Evolutionary conservation across 78 protist genomes (phyloP).

Genomic region (Speleostelium caveatum): DNA sequence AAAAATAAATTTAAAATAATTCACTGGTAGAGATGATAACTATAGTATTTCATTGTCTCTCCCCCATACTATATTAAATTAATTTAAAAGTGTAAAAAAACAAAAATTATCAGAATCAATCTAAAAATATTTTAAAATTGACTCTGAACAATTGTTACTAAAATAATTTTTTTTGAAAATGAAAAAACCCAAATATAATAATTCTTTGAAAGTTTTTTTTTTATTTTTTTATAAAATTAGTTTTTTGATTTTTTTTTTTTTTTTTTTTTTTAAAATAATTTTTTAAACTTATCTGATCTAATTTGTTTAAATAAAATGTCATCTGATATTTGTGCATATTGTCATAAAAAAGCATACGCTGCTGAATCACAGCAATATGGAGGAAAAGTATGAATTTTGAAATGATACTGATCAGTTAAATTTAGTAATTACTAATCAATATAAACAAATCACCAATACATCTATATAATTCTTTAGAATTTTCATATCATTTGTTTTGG

Average conservation of each 20-base stretch:
- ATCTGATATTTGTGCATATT: slow-evolving; percentile 37
- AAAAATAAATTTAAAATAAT: too few relatives aligned
- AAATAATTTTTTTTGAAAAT: too few relatives aligned
- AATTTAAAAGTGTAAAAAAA: too few relatives aligned
- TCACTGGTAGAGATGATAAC: too few relatives aligned
- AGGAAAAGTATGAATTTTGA: slow-evolving; percentile 4
- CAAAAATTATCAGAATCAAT: too few relatives aligned
- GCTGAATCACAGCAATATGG: slow-evolving; percentile 30
- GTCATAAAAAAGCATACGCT: slow-evolving; percentile 32
- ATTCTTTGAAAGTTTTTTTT: neutral
- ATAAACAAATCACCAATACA: neutral
- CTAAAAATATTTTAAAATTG: too few relatives aligned
- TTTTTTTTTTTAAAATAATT: too few relatives aligned
- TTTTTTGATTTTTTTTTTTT: too few relatives aligned
- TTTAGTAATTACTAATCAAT: neutral
- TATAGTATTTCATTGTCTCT: too few relatives aligned
- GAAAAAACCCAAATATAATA: neutral
- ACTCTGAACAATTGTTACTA: too few relatives aligned
- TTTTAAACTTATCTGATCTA: neutral
- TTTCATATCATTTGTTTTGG: slow-evolving; percentile 50
- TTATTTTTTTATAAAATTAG: too few relatives aligned
- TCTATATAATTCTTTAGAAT: neutral
- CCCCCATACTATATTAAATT: too few relatives aligned
- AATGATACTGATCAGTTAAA: neutral
- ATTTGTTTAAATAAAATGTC: neutral